Conservation (phyloP, 768 basidiomycete species). For the Collybiopsis luxurians region DNA sequence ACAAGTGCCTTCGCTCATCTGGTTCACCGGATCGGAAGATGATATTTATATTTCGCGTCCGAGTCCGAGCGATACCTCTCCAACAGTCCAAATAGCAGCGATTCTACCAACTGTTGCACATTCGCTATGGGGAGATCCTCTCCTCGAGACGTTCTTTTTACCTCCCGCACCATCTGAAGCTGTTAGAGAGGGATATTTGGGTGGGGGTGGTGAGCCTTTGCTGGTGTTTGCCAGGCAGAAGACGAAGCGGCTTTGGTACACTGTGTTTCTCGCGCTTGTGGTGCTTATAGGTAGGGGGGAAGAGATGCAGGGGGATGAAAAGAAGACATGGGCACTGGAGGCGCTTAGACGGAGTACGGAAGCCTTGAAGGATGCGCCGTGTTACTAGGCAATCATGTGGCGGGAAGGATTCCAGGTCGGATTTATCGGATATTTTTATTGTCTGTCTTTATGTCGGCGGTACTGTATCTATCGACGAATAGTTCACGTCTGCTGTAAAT, state of each 20-base stretch:
- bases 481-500: too few relatives aligned
- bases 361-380: slow-evolving; percentile 38
- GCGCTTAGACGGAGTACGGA: slow-evolving; percentile 36
- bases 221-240: slow-evolving; percentile 63
- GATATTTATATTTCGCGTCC: slow-evolving; percentile 52
- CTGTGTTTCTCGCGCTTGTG: slow-evolving; percentile 58
- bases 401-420: too few relatives aligned
- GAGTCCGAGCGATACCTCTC: slow-evolving; percentile 13
- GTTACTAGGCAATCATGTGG: background rate
- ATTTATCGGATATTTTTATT: too few relatives aligned
- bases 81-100: slow-evolving; percentile 33
- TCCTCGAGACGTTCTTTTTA: slow-evolving; percentile 66
- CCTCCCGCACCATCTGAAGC: slow-evolving; percentile 34
- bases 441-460: too few relatives aligned
- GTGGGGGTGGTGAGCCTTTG: slow-evolving; percentile 43
- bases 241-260: slow-evolving; percentile 79
- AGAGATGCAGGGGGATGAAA: slow-evolving; percentile 12
- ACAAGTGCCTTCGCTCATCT: slow-evolving; percentile 64
- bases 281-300: slow-evolving; percentile 44
- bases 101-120: slow-evolving; percentile 50
- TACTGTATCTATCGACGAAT: too few relatives aligned
- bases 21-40: slow-evolving; percentile 58
- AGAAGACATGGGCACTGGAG: slow-evolving; percentile 39
- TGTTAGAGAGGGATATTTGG: slow-evolving; percentile 59
- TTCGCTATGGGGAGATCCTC: slow-evolving; percentile 75